Percentiles rank a stretch among this genome's conserved stretches.
Conservation (phyloP, 208 protist genomes). For the Naegleria lovaniensis region DNA sequence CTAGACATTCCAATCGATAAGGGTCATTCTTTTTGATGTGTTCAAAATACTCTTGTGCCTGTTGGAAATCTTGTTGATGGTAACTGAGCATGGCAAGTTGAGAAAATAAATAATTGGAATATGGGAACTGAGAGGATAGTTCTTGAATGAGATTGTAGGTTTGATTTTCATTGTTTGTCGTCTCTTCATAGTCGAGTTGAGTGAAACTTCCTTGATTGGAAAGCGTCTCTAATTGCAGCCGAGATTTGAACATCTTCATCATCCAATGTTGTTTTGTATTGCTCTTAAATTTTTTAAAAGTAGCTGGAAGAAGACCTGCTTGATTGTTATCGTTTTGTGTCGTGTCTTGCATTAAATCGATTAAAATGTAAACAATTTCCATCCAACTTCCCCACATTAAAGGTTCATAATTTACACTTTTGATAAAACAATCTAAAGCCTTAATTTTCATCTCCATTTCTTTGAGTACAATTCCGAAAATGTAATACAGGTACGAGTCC, state of each 20-base stretch:
- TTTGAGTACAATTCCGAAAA: neutral
- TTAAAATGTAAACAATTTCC: constrained; percentile 1
- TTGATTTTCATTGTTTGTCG: constrained; percentile 6
- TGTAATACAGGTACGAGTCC: neutral
- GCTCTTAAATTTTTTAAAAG: neutral
- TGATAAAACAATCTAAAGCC: neutral
- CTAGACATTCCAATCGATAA: constrained; percentile 77
- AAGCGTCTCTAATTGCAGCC: neutral
- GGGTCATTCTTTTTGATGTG: constrained; percentile 67
- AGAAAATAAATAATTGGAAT: constrained; percentile 53
- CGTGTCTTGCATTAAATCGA: neutral
- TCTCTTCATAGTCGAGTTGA: neutral
- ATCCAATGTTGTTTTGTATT: neutral
- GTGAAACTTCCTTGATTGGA: neutral
- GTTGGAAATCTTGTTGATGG: constrained; percentile 67
- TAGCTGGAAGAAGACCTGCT: neutral
- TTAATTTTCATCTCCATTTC: neutral
- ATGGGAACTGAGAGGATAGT: constrained; percentile 38
- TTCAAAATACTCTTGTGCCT: constrained; percentile 73
- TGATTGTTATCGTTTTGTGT: constrained; percentile 1
- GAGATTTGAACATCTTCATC: neutral
- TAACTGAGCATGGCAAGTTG: constrained; percentile 79
- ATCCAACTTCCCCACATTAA: constrained; percentile 1
- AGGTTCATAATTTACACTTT: neutral
- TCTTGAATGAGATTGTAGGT: constrained; percentile 32